Evolutionary conservation across 2,329 filamentous ascomycete species (phyloP).

Genomic region (Pseudocercospora eumusae): DNA sequence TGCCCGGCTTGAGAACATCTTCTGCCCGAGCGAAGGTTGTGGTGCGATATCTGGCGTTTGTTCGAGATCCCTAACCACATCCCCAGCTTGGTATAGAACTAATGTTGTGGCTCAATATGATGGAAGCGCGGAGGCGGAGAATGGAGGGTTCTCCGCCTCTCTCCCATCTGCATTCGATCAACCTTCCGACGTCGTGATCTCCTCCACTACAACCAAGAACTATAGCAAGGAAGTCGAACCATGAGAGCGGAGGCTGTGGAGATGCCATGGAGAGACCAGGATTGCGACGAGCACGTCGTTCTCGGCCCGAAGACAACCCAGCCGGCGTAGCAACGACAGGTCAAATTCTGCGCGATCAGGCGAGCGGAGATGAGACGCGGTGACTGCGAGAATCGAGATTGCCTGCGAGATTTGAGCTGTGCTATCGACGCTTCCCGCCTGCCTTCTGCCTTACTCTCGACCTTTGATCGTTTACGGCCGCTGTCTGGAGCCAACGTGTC

Average conservation of each 20-base stretch:
- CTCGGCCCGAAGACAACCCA: conserved; percentile 1
- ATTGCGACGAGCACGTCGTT: not conserved
- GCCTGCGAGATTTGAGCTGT: too few species aligned
- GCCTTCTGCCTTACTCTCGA: too few species aligned
- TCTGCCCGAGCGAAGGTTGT: too few species aligned
- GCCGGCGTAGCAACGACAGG: not conserved
- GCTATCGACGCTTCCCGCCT: too few species aligned
- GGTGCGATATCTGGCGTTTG: too few species aligned
- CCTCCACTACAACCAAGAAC: not conserved
- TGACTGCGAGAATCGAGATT: too few species aligned
- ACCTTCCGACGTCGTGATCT: not conserved
- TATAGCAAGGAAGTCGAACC: not conserved
- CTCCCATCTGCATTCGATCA: not conserved
- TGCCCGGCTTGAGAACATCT: too few species aligned
- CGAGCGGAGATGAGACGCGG: too few species aligned
- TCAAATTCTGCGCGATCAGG: not conserved
- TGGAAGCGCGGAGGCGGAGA: not conserved
- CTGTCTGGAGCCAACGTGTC: too few species aligned
- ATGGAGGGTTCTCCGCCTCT: not conserved
- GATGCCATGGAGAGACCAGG: not conserved
- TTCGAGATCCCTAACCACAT: not conserved
- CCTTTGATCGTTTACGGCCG: too few species aligned
- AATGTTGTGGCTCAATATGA: not conserved
- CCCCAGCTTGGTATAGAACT: not conserved
- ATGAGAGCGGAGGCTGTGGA: not conserved